These are phyloP conservation scores for Didymosphaeria variabile DNA, from an alignment of 2,329 filamentous ascomycete genomes.

Conservation along the genomic window DNA sequence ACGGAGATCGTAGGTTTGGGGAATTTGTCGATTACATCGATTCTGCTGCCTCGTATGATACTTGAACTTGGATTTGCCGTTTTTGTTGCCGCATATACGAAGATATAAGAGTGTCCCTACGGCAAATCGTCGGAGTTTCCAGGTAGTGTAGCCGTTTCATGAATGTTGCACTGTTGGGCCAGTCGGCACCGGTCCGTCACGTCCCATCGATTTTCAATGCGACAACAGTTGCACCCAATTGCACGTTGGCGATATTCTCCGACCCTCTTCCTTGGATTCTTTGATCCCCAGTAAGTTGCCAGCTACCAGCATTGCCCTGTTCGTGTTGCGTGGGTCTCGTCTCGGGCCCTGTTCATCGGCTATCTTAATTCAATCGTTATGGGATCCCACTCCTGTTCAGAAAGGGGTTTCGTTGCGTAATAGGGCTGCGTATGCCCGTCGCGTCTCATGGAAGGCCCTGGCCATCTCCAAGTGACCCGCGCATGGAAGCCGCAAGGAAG, in stretches of 20 bases:
- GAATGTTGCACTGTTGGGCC: neutral
- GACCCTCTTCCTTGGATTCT: neutral
- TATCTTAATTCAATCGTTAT: neutral
- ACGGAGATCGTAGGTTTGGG: no score
- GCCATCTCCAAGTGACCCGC: neutral
- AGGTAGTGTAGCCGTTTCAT: neutral
- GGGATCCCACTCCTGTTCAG: neutral
- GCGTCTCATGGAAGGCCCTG: neutral
- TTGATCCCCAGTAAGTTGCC: neutral
- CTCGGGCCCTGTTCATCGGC: neutral
- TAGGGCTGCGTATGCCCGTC: neutral
- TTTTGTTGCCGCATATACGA: neutral
- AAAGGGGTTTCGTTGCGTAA: neutral
- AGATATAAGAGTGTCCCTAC: neutral
- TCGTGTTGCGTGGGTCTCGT: neutral
- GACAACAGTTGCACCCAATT: neutral
- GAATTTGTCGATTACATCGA: no score
- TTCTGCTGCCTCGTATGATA: no score
- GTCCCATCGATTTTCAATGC: neutral
- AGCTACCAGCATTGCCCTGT: neutral
- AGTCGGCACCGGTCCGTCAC: neutral
- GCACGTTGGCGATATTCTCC: neutral
- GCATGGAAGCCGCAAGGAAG: conserved; percentile 5
- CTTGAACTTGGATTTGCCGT: no score
- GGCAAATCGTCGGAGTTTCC: neutral